Evolutionary conservation across 176 grass and related monocot genomes (phyloP).

Genomic region (Elaeis guineensis): DNA sequence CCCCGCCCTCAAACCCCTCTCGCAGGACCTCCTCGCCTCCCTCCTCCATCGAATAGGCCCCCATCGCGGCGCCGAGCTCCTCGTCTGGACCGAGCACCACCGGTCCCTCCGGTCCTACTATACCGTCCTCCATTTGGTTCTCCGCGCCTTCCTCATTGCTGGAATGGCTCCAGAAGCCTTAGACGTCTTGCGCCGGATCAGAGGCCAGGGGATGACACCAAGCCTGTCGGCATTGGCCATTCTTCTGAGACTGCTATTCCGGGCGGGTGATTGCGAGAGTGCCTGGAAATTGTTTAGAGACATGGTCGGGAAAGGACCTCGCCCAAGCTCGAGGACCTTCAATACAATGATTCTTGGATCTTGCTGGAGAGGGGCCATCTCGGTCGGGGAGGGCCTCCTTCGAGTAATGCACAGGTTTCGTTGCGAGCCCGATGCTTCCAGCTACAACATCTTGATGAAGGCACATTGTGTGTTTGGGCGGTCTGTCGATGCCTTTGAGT

Average conservation of each 20-base stretch:
- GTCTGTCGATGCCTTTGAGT: constrained; percentile 43
- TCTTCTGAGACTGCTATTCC: constrained; percentile 52
- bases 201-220: constrained; percentile 21
- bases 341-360: constrained; percentile 79
- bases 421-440: constrained; percentile 37
- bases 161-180: constrained; percentile 53
- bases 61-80: constrained; percentile 14
- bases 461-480: constrained; percentile 45
- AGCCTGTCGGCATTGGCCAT: constrained; percentile 38
- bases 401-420: constrained; percentile 46
- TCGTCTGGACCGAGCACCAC: constrained; percentile 25
- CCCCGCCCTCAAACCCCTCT: too few relatives aligned
- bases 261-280: constrained; percentile 29
- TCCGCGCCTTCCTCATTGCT: constrained; percentile 55
- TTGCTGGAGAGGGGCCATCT: constrained; percentile 45
- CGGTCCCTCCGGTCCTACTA: constrained; percentile 15
- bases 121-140: constrained; percentile 38
- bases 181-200: constrained; percentile 28
- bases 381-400: constrained; percentile 31
- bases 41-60: constrained; percentile 7
- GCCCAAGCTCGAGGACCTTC: constrained; percentile 44
- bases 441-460: constrained; percentile 92
- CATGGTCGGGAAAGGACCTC: constrained; percentile 46
- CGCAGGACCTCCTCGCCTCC: constrained; percentile 6
- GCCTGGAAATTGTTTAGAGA: constrained; percentile 91